A percentile compares a stretch with the other conserved stretches of the same genome.
Conservation (phyloP, 176 grass and related monocot genomes). For the Ampelocalamus luodianensis region DNA sequence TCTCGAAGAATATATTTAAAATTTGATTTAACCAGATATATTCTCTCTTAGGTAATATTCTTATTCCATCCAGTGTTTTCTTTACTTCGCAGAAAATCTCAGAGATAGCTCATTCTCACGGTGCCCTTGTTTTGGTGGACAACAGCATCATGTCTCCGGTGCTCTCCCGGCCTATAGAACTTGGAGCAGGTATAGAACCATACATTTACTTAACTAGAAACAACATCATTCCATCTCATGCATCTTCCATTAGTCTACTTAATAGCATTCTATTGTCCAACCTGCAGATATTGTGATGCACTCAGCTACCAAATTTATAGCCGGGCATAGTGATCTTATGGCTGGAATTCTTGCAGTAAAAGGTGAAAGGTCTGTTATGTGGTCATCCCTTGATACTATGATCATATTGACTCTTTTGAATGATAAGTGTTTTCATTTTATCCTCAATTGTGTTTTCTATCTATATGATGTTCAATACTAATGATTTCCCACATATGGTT, state of each 20-base stretch:
- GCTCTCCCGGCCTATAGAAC: conserved; percentile 81
- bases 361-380: conserved; percentile 73
- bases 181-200: conserved; percentile 77
- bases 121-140: conserved; percentile 87
- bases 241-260: conserved; percentile 8
- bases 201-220: conserved; percentile 22
- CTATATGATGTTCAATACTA: background rate
- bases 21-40: conserved; percentile 18
- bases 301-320: conserved; percentile 97
- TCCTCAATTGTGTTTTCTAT: background rate
- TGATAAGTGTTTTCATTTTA: conserved; percentile 17
- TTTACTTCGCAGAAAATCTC: conserved; percentile 75
- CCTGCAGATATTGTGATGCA: conserved; percentile 97
- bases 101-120: conserved; percentile 83
- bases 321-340: conserved; percentile 99
- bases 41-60: background rate
- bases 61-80: conserved; percentile 30
- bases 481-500: background rate
- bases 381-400: background rate
- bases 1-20: background rate
- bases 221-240: background rate
- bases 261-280: conserved; percentile 4
- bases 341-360: conserved; percentile 95
- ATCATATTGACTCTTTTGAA: background rate
- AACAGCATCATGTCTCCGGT: conserved; percentile 99